These are phyloP conservation scores for Hypoxylon rubiginosum DNA, from an alignment of 2,329 filamentous ascomycete genomes.

Conservation along the genomic window DNA sequence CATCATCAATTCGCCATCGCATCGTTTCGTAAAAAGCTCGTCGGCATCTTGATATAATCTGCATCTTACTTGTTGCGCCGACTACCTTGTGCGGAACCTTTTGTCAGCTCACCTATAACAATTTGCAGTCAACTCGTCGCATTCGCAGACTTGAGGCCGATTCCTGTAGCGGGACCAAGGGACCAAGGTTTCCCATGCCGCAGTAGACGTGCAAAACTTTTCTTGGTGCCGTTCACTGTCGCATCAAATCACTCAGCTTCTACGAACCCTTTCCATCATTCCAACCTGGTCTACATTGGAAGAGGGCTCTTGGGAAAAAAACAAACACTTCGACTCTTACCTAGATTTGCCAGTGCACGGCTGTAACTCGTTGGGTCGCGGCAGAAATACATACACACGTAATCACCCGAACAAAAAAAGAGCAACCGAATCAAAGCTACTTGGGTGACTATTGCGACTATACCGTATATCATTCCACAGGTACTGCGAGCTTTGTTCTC, in stretches of 20 bases:
- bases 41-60: constrained; percentile 26
- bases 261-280: constrained; percentile 28
- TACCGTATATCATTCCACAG: constrained; percentile 41
- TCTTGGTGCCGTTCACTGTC: constrained; percentile 32
- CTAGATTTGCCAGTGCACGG: constrained; percentile 49
- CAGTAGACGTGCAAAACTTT: constrained; percentile 36
- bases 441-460: constrained; percentile 47
- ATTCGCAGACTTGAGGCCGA: constrained; percentile 38
- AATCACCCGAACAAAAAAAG: constrained; percentile 42
- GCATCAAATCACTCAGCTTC: constrained; percentile 32
- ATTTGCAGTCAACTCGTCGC: constrained; percentile 30
- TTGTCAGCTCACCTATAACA: constrained; percentile 22
- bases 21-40: constrained; percentile 15
- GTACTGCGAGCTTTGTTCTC: constrained; percentile 45
- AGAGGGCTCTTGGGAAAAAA: constrained; percentile 26
- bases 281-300: constrained; percentile 31
- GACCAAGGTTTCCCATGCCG: constrained; percentile 37
- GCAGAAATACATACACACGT: constrained; percentile 46
- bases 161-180: constrained; percentile 42
- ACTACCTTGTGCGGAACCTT: background rate
- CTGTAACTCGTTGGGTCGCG: constrained; percentile 49
- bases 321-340: constrained; percentile 35
- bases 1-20: background rate
- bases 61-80: constrained; percentile 20
- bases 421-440: constrained; percentile 44